These are phyloP conservation scores for Aaosphaeria pasadenensis DNA, from an alignment of 2,329 filamentous ascomycete species.

Conservation along the genomic window DNA sequence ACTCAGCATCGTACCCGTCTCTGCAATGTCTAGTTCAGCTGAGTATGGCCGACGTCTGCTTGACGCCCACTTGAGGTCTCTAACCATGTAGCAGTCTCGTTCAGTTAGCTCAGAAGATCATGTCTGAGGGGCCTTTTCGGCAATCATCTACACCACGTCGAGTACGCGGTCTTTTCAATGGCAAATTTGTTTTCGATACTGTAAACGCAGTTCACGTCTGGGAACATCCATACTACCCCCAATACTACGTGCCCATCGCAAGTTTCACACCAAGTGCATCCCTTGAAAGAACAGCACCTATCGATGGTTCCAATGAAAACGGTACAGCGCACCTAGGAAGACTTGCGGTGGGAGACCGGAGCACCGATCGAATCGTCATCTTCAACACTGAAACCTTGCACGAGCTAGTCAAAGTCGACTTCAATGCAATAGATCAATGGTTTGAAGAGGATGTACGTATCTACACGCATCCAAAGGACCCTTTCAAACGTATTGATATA, in stretches of 20 bases:
- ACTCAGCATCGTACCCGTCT: too few relatives aligned
- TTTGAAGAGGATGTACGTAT: slow-evolving; percentile 60
- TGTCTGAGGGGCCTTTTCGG: slow-evolving; percentile 36
- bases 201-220: slow-evolving; percentile 33
- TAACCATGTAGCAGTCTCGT: slow-evolving; percentile 25
- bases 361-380: slow-evolving; percentile 21
- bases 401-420: slow-evolving; percentile 30
- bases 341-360: slow-evolving; percentile 15
- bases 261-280: slow-evolving; percentile 16
- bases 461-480: slow-evolving; percentile 64
- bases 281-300: slow-evolving; percentile 7
- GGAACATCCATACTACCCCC: slow-evolving; percentile 36
- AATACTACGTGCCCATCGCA: slow-evolving; percentile 30
- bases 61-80: too few relatives aligned
- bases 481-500: slow-evolving; percentile 63
- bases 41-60: too few relatives aligned
- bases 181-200: slow-evolving; percentile 32
- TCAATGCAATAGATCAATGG: slow-evolving; percentile 42
- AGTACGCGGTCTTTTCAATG: slow-evolving; percentile 30
- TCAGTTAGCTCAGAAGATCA: slow-evolving; percentile 41
- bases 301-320: slow-evolving; percentile 14
- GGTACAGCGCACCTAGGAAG: slow-evolving; percentile 16
- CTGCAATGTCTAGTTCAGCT: too few relatives aligned
- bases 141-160: slow-evolving; percentile 25
- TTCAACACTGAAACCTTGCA: slow-evolving; percentile 21